Conservation (phyloP, 495 filamentous ascomycete genomes). For the Aspergillus olivimuriae region DNA sequence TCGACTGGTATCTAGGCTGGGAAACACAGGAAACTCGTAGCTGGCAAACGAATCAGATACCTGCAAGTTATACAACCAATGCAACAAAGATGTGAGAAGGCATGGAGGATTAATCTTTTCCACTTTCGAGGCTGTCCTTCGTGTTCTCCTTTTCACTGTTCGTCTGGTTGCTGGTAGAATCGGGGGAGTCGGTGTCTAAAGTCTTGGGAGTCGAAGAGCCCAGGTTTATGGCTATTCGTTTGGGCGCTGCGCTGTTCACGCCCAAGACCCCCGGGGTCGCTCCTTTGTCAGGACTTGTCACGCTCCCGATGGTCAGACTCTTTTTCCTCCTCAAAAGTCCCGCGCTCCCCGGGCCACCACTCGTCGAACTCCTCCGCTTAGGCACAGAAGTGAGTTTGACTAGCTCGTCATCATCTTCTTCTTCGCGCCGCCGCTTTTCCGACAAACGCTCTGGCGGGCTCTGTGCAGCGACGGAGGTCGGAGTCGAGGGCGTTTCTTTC, state of each 20-base stretch:
- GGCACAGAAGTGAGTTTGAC: slow-evolving; percentile 59
- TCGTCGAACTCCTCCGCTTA: slow-evolving; percentile 57
- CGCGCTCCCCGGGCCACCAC: slow-evolving; percentile 27
- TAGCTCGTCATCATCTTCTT: slow-evolving; percentile 79
- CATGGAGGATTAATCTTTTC: slow-evolving; percentile 17
- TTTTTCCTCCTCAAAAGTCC: slow-evolving; percentile 37
- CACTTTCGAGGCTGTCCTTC: slow-evolving; percentile 22
- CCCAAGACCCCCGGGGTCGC: slow-evolving; percentile 15
- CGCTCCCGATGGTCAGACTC: slow-evolving; percentile 29
- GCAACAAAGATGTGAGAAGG: slow-evolving; percentile 11
- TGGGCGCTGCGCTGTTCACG: slow-evolving; percentile 25
- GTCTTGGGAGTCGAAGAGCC: slow-evolving; percentile 18
- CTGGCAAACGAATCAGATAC: background rate
- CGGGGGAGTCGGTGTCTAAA: slow-evolving; percentile 8
- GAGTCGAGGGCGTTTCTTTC: slow-evolving; percentile 22
- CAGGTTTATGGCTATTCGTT: slow-evolving; percentile 47
- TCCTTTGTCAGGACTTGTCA: slow-evolving; percentile 25
- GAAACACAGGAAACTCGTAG: slow-evolving; percentile 5
- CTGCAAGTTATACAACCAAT: slow-evolving; percentile 4
- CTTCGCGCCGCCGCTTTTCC: slow-evolving; percentile 85
- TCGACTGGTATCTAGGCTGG: slow-evolving; percentile 37
- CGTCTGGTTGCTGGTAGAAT: slow-evolving; percentile 13
- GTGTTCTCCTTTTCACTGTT: slow-evolving; percentile 36
- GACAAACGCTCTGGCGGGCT: slow-evolving; percentile 68
- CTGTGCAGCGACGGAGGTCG: slow-evolving; percentile 26